These are phyloP conservation scores for Kwoniella europaea DNA, from an alignment of 768 basidiomycete species.

Conservation along the genomic window DNA sequence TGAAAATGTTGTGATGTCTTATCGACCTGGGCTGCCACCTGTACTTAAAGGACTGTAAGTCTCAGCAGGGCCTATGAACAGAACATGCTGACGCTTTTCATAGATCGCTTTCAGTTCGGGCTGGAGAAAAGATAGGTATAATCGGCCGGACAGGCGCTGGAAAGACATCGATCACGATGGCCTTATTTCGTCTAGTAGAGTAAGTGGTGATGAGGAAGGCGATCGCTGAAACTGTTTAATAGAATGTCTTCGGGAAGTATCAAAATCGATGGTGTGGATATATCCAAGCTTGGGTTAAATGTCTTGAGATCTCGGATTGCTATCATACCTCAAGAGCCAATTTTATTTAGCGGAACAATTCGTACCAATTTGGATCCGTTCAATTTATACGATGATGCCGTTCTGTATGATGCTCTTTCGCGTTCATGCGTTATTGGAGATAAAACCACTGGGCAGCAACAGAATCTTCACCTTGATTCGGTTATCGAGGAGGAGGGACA, in stretches of 20 bases:
- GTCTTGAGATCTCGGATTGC: constrained; percentile 58
- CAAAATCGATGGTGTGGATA: constrained; percentile 76
- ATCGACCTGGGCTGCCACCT: constrained; percentile 78
- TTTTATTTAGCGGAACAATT: constrained; percentile 59
- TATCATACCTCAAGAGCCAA: constrained; percentile 54
- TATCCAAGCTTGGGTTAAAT: constrained; percentile 74
- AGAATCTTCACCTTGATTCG: constrained; percentile 75
- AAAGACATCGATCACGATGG: constrained; percentile 84
- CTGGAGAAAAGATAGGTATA: constrained; percentile 91
- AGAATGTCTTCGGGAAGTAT: constrained; percentile 71
- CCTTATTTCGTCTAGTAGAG: constrained; percentile 68
- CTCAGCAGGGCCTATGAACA: background rate
- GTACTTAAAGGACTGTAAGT: constrained; percentile 74
- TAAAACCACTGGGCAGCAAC: background rate
- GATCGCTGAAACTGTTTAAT: constrained; percentile 15
- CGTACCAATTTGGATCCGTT: constrained; percentile 90
- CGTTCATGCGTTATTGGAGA: constrained; percentile 64
- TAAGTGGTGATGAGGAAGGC: constrained; percentile 8
- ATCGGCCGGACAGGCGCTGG: constrained; percentile 86
- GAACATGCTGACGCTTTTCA: background rate
- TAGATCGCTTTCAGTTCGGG: constrained; percentile 66
- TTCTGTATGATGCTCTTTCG: constrained; percentile 81
- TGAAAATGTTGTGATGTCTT: constrained; percentile 74
- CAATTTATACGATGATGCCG: constrained; percentile 73
- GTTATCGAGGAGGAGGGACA: constrained; percentile 80